Evolutionary conservation across 148 eudicot genomes (phyloP), one percentile per base, ranked within the genome.

Genomic region (Rhododendron williamsianum): DNA sequence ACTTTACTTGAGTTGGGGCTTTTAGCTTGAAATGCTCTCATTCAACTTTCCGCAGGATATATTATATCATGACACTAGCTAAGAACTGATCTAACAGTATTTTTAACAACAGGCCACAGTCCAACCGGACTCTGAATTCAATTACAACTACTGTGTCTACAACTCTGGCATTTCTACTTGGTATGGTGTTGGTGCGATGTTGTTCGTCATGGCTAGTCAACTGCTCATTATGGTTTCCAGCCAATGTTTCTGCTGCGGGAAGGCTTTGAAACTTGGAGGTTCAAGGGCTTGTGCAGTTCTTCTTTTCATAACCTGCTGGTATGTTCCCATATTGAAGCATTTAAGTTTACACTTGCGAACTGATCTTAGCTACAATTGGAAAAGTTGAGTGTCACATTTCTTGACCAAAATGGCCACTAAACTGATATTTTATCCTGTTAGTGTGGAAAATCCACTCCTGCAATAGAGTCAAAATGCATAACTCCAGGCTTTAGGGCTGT

Each of bases 271-370:
- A 30, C 96, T 94, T 12, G 93, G 93, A 49, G 93, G 96, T 82
- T 91, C 98, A 7, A 90, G 98, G 86, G 95, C 98, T 84, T 94
- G 91, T 86, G 95, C 98, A 23, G 74, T 95, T 87, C 85, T 95
- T 56, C 98, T 95, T 48, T 95, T 95, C 93, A 90, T 93, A 9
- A 43, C 90, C 86, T 95, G 98, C 93, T 95, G 98, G 98, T 95
- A 92, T n/a, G 23, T 51, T 27, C 41, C 82, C 43, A 13, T 25
- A 21, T 51, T 10, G 4, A 27, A 27, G 38, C 82, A 25, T 80
- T 12, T 51, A 76, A 76, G 15, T 76, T 3, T 76, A 18, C 48
- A 36, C 80, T 76, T 41, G 9, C 4, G 13, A 23, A 41, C n/a
- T 76, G 51, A 76, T 9, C 27, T 76, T 43, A 38, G 9, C 23